phyloP scores from a whole-genome alignment of 148 eudicot species.

The Polygonum maritimum region DNA sequence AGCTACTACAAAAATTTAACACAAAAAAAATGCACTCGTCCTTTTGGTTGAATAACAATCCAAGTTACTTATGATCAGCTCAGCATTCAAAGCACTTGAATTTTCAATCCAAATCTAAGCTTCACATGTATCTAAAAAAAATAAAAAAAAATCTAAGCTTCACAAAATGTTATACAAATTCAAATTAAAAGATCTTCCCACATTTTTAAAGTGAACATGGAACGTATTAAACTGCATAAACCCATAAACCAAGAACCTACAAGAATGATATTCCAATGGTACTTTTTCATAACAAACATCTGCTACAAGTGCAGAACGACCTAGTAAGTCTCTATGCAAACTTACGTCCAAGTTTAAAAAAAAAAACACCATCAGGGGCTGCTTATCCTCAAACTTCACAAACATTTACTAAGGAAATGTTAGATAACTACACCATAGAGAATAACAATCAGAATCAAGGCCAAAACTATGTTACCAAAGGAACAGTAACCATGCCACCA shows the following conservation, averaged over 20 bases:
- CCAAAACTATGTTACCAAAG: not conserved
- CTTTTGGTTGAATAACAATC: not conserved
- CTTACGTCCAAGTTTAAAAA: not conserved
- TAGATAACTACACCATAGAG: not conserved
- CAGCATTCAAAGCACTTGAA: not conserved
- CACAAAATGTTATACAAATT: not conserved
- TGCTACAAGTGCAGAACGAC: not conserved
- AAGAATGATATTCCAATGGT: not conserved
- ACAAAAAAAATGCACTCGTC: not conserved
- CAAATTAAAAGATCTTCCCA: not conserved
- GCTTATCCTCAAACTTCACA: not conserved
- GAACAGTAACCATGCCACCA: not conserved
- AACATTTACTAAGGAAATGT: not conserved
- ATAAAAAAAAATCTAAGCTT: too few relatives aligned
- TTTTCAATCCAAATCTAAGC: conserved; percentile 4
- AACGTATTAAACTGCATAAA: not conserved
- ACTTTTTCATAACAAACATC: not conserved
- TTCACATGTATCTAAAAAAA: too few relatives aligned
- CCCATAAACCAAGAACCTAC: not conserved
- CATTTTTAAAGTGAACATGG: not conserved
- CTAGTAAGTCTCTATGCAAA: not conserved
- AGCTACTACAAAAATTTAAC: not conserved
- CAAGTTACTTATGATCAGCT: not conserved
- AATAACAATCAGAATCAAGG: not conserved
- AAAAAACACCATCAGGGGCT: not conserved